These are phyloP conservation scores for Pichia paraexigua DNA, from an alignment of 805 yeast genomes.

Conservation along the genomic window DNA sequence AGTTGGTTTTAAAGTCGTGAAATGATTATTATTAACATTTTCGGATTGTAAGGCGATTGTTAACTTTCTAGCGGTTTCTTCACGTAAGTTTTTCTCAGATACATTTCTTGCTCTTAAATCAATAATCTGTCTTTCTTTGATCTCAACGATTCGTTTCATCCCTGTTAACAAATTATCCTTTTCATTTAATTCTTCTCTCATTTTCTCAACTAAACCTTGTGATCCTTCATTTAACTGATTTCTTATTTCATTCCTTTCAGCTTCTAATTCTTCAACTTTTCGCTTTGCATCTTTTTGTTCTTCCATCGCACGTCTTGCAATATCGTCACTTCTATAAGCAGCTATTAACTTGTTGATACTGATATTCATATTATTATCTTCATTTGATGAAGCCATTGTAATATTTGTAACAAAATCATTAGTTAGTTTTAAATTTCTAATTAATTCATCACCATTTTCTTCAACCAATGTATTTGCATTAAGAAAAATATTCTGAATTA, in stretches of 20 bases:
- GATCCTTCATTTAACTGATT: constrained; percentile 49
- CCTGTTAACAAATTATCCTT: constrained; percentile 49
- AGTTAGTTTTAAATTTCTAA: constrained; percentile 46
- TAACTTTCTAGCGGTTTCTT: constrained; percentile 68
- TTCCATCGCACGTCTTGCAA: constrained; percentile 61
- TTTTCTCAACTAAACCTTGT: constrained; percentile 55
- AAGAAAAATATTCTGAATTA: constrained; percentile 58
- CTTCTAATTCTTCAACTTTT: constrained; percentile 35
- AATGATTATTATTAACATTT: constrained; percentile 15
- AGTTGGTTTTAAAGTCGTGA: constrained; percentile 16
- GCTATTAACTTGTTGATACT: constrained; percentile 69
- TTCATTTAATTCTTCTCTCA: constrained; percentile 56
- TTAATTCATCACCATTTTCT: constrained; percentile 32
- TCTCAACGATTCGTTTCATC: constrained; percentile 55
- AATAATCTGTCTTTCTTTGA: constrained; percentile 51
- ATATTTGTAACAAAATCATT: constrained; percentile 50
- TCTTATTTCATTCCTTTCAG: constrained; percentile 30
- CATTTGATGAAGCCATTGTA: constrained; percentile 43
- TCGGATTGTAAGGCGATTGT: constrained; percentile 49
- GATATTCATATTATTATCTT: constrained; percentile 62
- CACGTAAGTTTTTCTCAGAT: constrained; percentile 66
- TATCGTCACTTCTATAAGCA: constrained; percentile 75
- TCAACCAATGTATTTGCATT: constrained; percentile 32
- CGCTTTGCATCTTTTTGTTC: constrained; percentile 35
- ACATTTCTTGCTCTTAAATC: constrained; percentile 53